Base-by-base conservation (phyloP, 768 basidiomycete genomes). In the Megacollybia marginata region DNA sequence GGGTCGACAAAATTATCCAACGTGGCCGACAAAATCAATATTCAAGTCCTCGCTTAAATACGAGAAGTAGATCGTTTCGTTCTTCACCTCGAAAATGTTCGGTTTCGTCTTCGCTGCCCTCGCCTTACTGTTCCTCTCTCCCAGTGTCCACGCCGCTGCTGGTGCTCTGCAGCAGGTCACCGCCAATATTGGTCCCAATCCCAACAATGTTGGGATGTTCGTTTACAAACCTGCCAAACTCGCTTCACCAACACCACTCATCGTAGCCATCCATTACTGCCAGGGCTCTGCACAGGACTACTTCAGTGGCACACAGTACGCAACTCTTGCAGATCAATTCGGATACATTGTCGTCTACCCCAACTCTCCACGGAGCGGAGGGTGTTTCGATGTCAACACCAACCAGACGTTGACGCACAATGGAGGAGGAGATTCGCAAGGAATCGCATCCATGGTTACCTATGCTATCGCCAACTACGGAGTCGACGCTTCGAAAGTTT, bases 261-360 rank as follows among this genome's bases (percentile, higher is more conserved):
- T 80, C 46, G 71, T 79, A 46, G 78, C 76, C 11, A 71, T 76
- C 36, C 78, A 79, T 58, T 72, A 72, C 52, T 81, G 79, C 63
- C 57, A 64, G 8, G 79, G 75, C 20, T 70, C 74, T 0, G 79
- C 75, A 0, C 71, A 75, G 52, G 74, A 69, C 0, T 79, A 73
- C 62, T 82, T 71, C 67, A 48, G 57, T 2, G 71, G 74, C 28
- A 74, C 78, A 4, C 66, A 70, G 46, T 79, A 71, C 56, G 74
- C 74, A 52, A 69, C 67, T 44, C 67, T 76, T 43, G 73, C 79
- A 1, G 76, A 82, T 52, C 58, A 59, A 32, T 61, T 72, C 50
- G 74, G 70, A 6, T 80, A 66, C 64, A 69, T 80, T 51, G 75
- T 80, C 46, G 69, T 80, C 55, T 79, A 71, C 54, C 73, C 72